phyloP scores from a whole-genome alignment of 768 basidiomycete genomes.

The Chalciporus piperatus region DNA sequence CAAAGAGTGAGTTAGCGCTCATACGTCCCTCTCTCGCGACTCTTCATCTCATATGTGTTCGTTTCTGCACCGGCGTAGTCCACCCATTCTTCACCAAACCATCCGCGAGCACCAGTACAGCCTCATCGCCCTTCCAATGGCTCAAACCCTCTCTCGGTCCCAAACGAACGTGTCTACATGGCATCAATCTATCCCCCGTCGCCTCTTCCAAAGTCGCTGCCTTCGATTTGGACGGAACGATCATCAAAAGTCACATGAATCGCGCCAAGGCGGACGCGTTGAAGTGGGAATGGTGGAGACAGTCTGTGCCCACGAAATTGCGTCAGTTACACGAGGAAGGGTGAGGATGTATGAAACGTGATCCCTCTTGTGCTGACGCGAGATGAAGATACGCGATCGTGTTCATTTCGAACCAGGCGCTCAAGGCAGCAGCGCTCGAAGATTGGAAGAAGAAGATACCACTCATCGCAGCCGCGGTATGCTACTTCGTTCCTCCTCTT shows the following conservation, averaged over 20 bases:
- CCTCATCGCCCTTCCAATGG: constrained; percentile 26
- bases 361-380: not conserved
- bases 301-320: constrained; percentile 59
- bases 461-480: constrained; percentile 59
- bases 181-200: constrained; percentile 29
- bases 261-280: constrained; percentile 36
- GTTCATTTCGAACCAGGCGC: constrained; percentile 77
- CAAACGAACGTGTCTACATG: constrained; percentile 36
- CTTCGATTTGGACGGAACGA: constrained; percentile 86
- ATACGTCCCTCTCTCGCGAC: not conserved
- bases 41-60: not conserved
- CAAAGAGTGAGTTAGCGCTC: constrained; percentile 22
- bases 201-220: constrained; percentile 61
- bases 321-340: constrained; percentile 57
- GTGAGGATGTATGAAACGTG: constrained; percentile 18
- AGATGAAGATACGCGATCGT: constrained; percentile 61
- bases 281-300: constrained; percentile 67
- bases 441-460: constrained; percentile 79
- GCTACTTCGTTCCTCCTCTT: constrained; percentile 15
- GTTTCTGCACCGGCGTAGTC: constrained; percentile 23
- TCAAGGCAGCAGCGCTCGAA: constrained; percentile 45
- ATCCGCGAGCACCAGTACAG: not conserved
- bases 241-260: constrained; percentile 53
- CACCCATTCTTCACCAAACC: constrained; percentile 43
- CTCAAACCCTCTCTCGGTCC: constrained; percentile 35